Conservation (phyloP, 805 yeast species). For the Kregervanrija pseudodelftensis region DNA sequence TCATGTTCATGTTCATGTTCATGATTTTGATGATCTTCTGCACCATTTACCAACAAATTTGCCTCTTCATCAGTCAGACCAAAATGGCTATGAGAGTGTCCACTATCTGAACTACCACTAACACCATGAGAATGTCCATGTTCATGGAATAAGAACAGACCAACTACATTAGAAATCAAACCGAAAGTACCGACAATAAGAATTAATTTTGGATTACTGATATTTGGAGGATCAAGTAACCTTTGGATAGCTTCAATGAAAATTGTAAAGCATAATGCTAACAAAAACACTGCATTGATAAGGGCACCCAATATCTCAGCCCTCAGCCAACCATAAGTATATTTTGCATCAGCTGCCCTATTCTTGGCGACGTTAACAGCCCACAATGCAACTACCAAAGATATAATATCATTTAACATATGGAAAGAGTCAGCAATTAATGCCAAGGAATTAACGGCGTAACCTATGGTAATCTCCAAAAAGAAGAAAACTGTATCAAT, state of each 20-base stretch:
- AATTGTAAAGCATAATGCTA: slow-evolving; percentile 89
- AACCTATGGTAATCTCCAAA: slow-evolving; percentile 78
- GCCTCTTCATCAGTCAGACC: slow-evolving; percentile 6
- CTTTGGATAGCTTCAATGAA: slow-evolving; percentile 90
- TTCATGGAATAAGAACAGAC: slow-evolving; percentile 84
- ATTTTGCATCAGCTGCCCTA: slow-evolving; percentile 75
- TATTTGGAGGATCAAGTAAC: slow-evolving; percentile 69
- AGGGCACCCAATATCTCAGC: slow-evolving; percentile 96
- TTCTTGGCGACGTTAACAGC: slow-evolving; percentile 87
- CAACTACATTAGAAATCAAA: slow-evolving; percentile 71
- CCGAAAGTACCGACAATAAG: slow-evolving; percentile 81
- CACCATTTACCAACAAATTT: slow-evolving; percentile 1
- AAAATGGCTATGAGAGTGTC: slow-evolving; percentile 16
- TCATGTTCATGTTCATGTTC: slow-evolving; percentile 4
- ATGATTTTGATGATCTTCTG: not conserved
- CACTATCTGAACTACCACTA: slow-evolving; percentile 14
- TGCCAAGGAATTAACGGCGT: slow-evolving; percentile 89
- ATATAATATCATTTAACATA: slow-evolving; percentile 91
- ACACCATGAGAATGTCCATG: slow-evolving; percentile 55
- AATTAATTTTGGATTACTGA: slow-evolving; percentile 77
- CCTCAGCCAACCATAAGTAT: slow-evolving; percentile 97
- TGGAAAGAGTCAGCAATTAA: slow-evolving; percentile 95
- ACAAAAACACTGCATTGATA: slow-evolving; percentile 83
- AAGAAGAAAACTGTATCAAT: slow-evolving; percentile 81
- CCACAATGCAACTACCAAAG: slow-evolving; percentile 88